These are phyloP conservation scores for Schwanniomyces yamadae DNA, from an alignment of 805 yeast species.

Conservation along the genomic window DNA sequence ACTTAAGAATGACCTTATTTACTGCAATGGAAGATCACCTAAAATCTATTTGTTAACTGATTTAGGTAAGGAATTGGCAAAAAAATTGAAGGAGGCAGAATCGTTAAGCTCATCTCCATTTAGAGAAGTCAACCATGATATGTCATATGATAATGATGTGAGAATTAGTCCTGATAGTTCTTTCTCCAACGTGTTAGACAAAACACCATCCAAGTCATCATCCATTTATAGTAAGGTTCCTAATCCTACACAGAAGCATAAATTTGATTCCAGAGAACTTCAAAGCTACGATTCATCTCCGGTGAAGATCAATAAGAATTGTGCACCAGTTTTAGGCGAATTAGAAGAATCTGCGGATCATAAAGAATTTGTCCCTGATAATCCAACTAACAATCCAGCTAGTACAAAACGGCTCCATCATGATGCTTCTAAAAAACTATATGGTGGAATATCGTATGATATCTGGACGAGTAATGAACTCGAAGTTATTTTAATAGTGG, in stretches of 20 bases:
- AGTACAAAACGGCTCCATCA: constrained; percentile 14
- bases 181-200: neutral
- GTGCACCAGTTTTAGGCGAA: neutral
- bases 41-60: constrained; percentile 63
- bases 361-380: neutral
- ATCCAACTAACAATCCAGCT: neutral
- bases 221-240: neutral
- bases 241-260: neutral
- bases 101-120: constrained; percentile 24
- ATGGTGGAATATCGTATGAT: constrained; percentile 32
- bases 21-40: constrained; percentile 53
- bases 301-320: neutral
- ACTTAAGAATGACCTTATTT: constrained; percentile 57
- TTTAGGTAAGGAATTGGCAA: constrained; percentile 64
- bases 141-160: constrained; percentile 37
- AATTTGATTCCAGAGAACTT: neutral
- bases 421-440: constrained; percentile 20
- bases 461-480: constrained; percentile 65
- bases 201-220: neutral
- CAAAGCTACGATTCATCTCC: constrained; percentile 3
- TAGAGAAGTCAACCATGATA: constrained; percentile 14
- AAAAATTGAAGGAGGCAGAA: constrained; percentile 50
- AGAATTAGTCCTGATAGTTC: constrained; percentile 20
- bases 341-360: neutral
- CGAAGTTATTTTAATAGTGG: constrained; percentile 63